Conservation (phyloP, 2,329 filamentous ascomycete genomes). For the Zasmidium citrigriseum region DNA sequence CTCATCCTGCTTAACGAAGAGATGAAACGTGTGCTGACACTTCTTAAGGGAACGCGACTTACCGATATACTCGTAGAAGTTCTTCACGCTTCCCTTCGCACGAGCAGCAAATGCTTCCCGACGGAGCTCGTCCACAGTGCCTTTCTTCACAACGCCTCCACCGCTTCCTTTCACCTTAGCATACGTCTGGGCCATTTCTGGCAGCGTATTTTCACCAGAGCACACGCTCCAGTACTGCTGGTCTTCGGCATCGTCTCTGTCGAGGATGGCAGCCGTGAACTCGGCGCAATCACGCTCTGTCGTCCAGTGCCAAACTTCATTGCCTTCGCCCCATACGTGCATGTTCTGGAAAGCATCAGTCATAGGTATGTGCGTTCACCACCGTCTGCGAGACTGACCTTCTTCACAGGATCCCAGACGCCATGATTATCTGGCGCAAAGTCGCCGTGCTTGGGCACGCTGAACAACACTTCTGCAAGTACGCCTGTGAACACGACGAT, state of each 20-base stretch:
- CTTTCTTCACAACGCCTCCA: neutral
- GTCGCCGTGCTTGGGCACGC: conserved; percentile 7
- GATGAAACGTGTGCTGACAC: neutral
- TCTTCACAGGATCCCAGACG: conserved; percentile 6
- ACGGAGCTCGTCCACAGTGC: neutral
- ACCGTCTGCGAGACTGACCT: neutral
- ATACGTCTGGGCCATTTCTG: conserved; percentile 3
- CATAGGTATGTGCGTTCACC: neutral
- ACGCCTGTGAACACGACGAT: conserved; percentile 16
- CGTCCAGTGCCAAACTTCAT: conserved; percentile 7
- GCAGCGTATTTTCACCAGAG: conserved; percentile 4
- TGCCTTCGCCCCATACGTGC: conserved; percentile 4
- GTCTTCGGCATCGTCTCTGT: neutral
- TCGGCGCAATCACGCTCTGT: conserved; percentile 9
- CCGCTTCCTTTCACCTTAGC: neutral
- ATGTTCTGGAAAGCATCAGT: conserved; percentile 1
- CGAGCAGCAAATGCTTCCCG: neutral
- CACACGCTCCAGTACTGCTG: conserved; percentile 6
- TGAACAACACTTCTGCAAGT: conserved; percentile 14
- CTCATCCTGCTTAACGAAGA: neutral
- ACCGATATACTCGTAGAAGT: conserved; percentile 7
- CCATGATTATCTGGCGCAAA: neutral
- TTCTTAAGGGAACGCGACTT: conserved; percentile 2
- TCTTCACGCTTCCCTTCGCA: neutral
- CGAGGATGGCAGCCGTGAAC: conserved; percentile 2